phyloP scores from a whole-genome alignment of 345 rosid species.

The Salix suchowensis region DNA sequence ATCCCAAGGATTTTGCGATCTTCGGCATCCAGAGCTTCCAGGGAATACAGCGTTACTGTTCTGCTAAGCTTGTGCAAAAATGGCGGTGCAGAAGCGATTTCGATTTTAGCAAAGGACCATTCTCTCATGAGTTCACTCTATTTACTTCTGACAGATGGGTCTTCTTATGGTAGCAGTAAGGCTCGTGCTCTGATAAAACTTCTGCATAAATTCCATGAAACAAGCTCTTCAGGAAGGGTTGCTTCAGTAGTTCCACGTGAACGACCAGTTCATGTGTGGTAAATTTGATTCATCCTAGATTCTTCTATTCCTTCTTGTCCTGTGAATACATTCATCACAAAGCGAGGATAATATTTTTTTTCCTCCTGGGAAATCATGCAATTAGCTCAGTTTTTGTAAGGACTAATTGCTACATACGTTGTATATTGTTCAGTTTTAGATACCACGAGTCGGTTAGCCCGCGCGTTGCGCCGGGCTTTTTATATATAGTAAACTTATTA shows the following conservation, averaged over 20 bases:
- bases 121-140: conserved; percentile 43
- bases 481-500: too few relatives aligned
- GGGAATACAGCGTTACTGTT: conserved; percentile 54
- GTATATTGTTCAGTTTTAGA: background rate
- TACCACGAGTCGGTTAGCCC: too few relatives aligned
- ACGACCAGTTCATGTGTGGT: conserved; percentile 19
- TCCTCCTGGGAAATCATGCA: background rate
- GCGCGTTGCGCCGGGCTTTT: too few relatives aligned
- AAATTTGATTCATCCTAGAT: background rate
- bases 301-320: background rate
- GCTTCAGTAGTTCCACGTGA: conserved; percentile 20
- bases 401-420: conserved; percentile 21
- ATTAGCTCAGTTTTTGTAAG: conserved; percentile 43
- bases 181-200: conserved; percentile 39
- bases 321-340: conserved; percentile 16
- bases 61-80: conserved; percentile 45
- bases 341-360: background rate
- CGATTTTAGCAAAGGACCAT: conserved; percentile 29
- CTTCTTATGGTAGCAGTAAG: conserved; percentile 37
- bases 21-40: conserved; percentile 33
- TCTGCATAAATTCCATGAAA: conserved; percentile 41
- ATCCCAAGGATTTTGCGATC: conserved; percentile 34
- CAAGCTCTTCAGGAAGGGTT: conserved; percentile 20
- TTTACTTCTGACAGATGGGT: conserved; percentile 39
- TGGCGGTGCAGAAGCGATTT: conserved; percentile 46